These are phyloP conservation scores for Casuarina equisetifolia DNA, from an alignment of 306 rosid species.

Conservation along the genomic window DNA sequence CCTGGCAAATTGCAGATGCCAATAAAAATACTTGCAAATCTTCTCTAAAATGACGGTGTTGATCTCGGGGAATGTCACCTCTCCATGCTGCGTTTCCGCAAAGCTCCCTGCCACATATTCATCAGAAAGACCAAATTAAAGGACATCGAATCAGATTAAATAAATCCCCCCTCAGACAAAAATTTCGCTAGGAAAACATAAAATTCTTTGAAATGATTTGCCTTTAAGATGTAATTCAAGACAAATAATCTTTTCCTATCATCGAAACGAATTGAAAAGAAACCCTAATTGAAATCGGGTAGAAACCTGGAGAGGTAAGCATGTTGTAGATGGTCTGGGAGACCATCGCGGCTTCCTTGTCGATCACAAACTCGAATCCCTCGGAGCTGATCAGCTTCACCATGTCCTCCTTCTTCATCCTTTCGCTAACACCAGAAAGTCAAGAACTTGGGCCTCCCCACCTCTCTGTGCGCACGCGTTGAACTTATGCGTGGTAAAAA, in stretches of 20 bases:
- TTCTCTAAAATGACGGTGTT: constrained; percentile 95
- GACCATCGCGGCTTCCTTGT: constrained; percentile 98
- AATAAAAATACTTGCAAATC: constrained; percentile 93
- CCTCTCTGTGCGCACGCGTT: neutral
- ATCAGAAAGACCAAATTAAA: neutral
- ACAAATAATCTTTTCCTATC: neutral
- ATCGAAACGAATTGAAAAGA: neutral
- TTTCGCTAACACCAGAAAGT: neutral
- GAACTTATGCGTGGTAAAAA: no score
- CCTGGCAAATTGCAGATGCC: constrained; percentile 98
- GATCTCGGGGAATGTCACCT: constrained; percentile 94
- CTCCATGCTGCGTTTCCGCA: constrained; percentile 75
- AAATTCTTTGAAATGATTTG: neutral
- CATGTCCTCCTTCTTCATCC: constrained; percentile 83
- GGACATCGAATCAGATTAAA: neutral
- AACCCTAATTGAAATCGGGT: constrained; percentile 24
- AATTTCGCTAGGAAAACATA: neutral
- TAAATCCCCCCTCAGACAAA: neutral
- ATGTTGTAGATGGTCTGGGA: constrained; percentile 96
- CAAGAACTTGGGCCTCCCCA: neutral
- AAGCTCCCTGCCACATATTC: constrained; percentile 61
- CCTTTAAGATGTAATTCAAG: neutral
- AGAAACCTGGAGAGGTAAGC: constrained; percentile 92
- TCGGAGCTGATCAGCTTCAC: constrained; percentile 83
- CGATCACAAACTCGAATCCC: constrained; percentile 90